Percentiles rank a stretch among this genome's conserved stretches.
Evolutionary conservation across 345 rosid genomes (phyloP).

Genomic region (Luvunga scandens): DNA sequence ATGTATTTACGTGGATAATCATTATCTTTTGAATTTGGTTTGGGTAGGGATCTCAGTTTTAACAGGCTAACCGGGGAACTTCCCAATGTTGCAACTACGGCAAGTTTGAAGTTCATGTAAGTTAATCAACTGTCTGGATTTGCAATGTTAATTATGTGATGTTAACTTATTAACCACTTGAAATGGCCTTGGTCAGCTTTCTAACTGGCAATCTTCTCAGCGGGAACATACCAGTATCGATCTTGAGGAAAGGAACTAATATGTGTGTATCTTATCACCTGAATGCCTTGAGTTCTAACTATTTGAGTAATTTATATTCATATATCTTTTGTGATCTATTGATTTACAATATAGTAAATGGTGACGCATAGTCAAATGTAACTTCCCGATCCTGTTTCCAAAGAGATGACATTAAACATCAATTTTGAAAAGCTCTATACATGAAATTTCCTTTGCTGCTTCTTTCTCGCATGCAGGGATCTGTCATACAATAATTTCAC

Average conservation of each 20-base stretch:
- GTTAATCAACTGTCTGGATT: conserved; percentile 1
- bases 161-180: conserved; percentile 2
- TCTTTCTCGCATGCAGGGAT: conserved; percentile 31
- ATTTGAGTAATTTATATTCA: neutral
- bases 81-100: neutral
- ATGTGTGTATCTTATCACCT: conserved; percentile 20
- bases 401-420: neutral
- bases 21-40: neutral
- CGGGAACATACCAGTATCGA: conserved; percentile 24
- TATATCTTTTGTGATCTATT: neutral
- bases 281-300: neutral
- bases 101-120: conserved; percentile 17
- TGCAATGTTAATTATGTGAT: neutral
- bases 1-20: neutral
- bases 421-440: neutral
- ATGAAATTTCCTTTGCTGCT: neutral
- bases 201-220: conserved; percentile 25
- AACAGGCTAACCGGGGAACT: conserved; percentile 24
- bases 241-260: conserved; percentile 23
- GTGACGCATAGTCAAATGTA: neutral
- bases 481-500: conserved; percentile 38
- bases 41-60: conserved; percentile 33
- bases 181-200: conserved; percentile 14
- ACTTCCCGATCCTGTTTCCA: neutral
- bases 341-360: neutral